These are phyloP conservation scores for Solanum neorickii DNA, from an alignment of 257 asterid genomes.

Conservation along the genomic window DNA sequence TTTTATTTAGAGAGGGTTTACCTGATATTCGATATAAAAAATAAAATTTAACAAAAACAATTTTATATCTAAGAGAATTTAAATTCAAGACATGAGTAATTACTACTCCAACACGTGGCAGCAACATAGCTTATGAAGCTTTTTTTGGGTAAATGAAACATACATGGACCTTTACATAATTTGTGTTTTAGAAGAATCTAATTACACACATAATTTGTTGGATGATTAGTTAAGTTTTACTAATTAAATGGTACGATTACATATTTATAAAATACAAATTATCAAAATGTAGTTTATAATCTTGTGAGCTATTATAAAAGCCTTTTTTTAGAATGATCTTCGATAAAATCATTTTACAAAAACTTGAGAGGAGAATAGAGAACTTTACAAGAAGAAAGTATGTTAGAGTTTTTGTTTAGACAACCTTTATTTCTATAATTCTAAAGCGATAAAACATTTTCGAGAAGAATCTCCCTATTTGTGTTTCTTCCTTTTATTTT, in stretches of 20 bases:
- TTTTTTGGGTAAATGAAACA: not conserved
- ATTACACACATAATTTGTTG: not conserved
- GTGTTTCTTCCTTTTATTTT: too few species aligned
- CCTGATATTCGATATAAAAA: fast-evolving
- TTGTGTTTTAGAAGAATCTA: not conserved
- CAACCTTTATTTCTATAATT: too few species aligned
- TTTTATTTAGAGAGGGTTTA: too few species aligned
- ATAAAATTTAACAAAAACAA: too few species aligned
- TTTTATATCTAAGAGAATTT: fast-evolving
- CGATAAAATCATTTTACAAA: not conserved
- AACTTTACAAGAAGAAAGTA: too few species aligned
- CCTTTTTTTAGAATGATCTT: not conserved
- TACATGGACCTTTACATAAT: not conserved
- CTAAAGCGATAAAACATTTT: too few species aligned
- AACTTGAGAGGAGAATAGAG: too few species aligned
- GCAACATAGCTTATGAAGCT: not conserved
- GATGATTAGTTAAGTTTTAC: not conserved
- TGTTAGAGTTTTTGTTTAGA: too few species aligned
- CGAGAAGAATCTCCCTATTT: too few species aligned
- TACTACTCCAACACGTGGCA: fast-evolving
- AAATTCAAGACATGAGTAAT: too few species aligned
- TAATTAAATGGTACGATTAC: not conserved
- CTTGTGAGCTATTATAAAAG: not conserved
- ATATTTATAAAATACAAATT: not conserved
- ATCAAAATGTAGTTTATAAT: not conserved